Conservation (phyloP, 2,329 filamentous ascomycete species). For the Sporothrix pseudoabietina region DNA sequence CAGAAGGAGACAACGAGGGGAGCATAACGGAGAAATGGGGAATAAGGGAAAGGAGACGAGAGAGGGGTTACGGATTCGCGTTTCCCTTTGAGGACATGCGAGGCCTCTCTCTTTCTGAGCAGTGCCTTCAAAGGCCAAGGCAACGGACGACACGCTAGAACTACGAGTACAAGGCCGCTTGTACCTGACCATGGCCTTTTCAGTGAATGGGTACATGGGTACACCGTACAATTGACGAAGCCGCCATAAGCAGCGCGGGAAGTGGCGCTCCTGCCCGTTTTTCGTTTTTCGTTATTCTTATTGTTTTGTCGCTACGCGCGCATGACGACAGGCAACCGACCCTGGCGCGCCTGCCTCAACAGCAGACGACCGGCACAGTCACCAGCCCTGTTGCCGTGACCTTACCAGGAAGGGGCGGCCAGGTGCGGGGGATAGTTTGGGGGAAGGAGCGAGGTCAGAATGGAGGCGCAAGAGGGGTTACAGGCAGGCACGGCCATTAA, state of each 20-base stretch:
- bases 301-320: conserved; percentile 10
- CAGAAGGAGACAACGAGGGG: conserved; percentile 6
- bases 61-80: conserved; percentile 12
- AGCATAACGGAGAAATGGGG: not conserved
- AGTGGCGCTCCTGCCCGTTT: not conserved
- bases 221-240: not conserved
- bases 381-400: conserved; percentile 24
- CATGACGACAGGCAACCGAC: conserved; percentile 18
- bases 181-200: conserved; percentile 9
- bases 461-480: not conserved
- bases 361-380: conserved; percentile 21
- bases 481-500: not conserved
- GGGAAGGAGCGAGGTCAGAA: too few species aligned
- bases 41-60: not conserved
- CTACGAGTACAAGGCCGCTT: conserved; percentile 6
- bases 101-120: not conserved
- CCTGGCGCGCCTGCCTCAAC: conserved; percentile 1
- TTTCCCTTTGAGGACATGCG: not conserved
- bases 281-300: not conserved
- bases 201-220: not conserved
- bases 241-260: not conserved
- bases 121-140: not conserved
- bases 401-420: conserved; percentile 3
- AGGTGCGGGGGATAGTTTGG: not conserved
- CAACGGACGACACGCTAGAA: not conserved